Percentiles rank a stretch among this genome's conserved stretches.
Conservation (phyloP, 768 basidiomycete genomes). For the Trametes cubensis region DNA sequence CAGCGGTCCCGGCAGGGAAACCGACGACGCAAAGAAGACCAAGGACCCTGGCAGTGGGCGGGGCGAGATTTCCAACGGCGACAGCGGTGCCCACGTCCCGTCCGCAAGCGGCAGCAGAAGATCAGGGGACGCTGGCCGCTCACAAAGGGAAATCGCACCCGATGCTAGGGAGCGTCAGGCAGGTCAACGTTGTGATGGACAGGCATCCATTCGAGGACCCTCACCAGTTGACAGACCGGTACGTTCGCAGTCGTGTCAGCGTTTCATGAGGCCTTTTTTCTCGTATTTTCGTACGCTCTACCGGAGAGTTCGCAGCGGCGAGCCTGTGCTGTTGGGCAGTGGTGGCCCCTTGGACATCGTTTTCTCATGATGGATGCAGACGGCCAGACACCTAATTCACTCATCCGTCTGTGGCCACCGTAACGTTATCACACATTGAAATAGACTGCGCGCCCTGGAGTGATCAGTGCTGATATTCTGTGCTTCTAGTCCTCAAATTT, state of each 20-base stretch:
- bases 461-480: slow-evolving; percentile 10
- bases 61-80: background rate
- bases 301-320: background rate
- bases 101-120: slow-evolving; percentile 14
- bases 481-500: slow-evolving; percentile 23
- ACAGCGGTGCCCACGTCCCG: slow-evolving; percentile 6
- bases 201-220: slow-evolving; percentile 4
- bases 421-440: slow-evolving; percentile 6
- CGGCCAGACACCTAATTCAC: background rate
- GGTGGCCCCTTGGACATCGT: background rate
- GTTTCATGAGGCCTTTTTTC: background rate
- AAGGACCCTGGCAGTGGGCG: background rate
- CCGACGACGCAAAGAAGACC: slow-evolving; percentile 1
- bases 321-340: background rate
- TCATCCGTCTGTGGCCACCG: background rate
- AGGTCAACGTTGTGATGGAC: slow-evolving; percentile 7
- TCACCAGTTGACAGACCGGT: slow-evolving; percentile 20
- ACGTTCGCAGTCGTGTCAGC: slow-evolving; percentile 15
- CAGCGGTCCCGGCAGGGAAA: slow-evolving; percentile 11
- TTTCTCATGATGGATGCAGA: slow-evolving; percentile 15
- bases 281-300: background rate
- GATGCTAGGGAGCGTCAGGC: slow-evolving; percentile 16
- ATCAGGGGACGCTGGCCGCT: slow-evolving; percentile 23
- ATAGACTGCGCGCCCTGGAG: slow-evolving; percentile 8
- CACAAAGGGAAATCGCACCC: slow-evolving; percentile 19